Evolutionary conservation across 768 basidiomycete species (phyloP).

Genomic region (Collybia sp.): DNA sequence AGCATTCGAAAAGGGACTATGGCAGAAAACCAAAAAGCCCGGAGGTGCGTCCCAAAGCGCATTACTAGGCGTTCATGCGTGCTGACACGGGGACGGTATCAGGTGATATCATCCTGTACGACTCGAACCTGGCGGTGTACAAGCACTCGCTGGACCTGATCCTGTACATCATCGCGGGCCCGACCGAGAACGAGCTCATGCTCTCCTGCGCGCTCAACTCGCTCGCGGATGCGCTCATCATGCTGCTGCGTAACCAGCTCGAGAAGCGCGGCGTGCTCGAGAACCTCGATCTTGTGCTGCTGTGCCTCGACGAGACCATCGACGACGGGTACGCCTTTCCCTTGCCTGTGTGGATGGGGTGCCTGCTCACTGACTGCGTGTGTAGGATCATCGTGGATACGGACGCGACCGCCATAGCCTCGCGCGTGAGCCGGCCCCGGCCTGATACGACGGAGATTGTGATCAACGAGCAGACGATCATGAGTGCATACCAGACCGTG

Average conservation of each 20-base stretch:
- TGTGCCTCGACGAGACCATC: conserved; percentile 95
- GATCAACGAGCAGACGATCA: conserved; percentile 96
- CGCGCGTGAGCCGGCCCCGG: conserved; percentile 86
- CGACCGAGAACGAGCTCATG: conserved; percentile 95
- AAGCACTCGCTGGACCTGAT: conserved; percentile 94
- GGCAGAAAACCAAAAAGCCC: conserved; percentile 92
- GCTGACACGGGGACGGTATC: conserved; percentile 4
- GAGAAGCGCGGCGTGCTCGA: conserved; percentile 95
- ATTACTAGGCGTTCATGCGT: background rate
- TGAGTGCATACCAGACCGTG: conserved; percentile 90
- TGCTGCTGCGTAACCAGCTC: conserved; percentile 86
- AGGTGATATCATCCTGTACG: conserved; percentile 95
- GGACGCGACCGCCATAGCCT: conserved; percentile 92
- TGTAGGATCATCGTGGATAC: conserved; percentile 93
- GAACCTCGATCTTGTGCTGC: conserved; percentile 86
- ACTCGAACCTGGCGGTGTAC: conserved; percentile 87
- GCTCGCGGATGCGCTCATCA: conserved; percentile 78
- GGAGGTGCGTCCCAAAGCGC: conserved; percentile 54
- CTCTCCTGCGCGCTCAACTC: conserved; percentile 80
- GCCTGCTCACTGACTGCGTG: background rate
- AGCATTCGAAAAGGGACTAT: conserved; percentile 92
- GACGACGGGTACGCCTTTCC: conserved; percentile 90
- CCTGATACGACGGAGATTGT: conserved; percentile 95
- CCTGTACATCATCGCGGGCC: conserved; percentile 86
- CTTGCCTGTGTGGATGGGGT: background rate